Base-by-base conservation (phyloP, 2,329 filamentous ascomycete genomes). In the Nemania serpens region DNA sequence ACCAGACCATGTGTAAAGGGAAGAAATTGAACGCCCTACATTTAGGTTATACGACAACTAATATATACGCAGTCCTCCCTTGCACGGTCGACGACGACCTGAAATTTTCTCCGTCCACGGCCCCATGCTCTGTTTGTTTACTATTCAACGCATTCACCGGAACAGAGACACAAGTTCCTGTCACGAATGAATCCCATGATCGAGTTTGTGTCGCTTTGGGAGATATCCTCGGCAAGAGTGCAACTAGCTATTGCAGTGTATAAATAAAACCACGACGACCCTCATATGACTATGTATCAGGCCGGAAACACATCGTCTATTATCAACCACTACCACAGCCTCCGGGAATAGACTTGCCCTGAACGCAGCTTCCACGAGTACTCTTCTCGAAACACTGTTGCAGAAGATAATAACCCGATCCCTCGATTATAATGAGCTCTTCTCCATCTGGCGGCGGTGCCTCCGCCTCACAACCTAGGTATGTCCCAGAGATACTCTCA, bases 361-460 rank as follows among this genome's bases (percentile, higher is more conserved):
- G 4, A 50, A 17, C 25, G 20, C 29, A 13, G 6, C 41, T 34
- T 12, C 39, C 20, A 29, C 18, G 5, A 37, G 9, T 2, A 13
- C 6, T n/a, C 22, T n/a, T 2, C 3, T 13, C n/a, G 5, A 22
- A 37, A n/a, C n/a, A 33, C 17, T 1, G 6, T 20, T 22, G 41
- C 20, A 13, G 11, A 22, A 52, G 41, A 34, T 17, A 11, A 17
- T 22, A 11, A 17, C 22, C 3, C 13, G 10, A 45, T 17, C 25
- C 7, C 18, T 37, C 10, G 15, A 12, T 2, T 17, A 36, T 13
- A 25, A 59, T 59, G 56, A 59, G 50, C 39, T 59, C 56, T 11
- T 22, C 41, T 4, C 18, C 18, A 29, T 29, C 20, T 15, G 6
- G 49, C 18, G 29, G 7, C 36, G 29, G 43, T 13, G 10, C 15